Evolutionary conservation across 2,329 filamentous ascomycete species (phyloP).

Genomic region (Aspergillus ochraceoroseus): DNA sequence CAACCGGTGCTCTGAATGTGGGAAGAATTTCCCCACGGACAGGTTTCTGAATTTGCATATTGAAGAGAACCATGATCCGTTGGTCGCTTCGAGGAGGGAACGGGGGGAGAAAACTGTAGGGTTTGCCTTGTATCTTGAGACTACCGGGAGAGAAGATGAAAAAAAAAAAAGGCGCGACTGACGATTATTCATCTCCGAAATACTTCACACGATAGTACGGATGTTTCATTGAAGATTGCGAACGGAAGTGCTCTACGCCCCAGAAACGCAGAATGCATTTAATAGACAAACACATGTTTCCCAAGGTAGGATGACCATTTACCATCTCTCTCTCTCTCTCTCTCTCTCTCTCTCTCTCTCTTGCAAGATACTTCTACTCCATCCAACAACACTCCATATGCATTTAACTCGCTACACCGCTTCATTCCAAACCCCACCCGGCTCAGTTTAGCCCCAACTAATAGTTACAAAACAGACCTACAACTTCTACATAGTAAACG

Average conservation of each 20-base stretch:
- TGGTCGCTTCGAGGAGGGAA: slow-evolving; percentile 66
- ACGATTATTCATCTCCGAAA: no score
- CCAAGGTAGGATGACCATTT: slow-evolving; percentile 54
- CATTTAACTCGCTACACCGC: neutral
- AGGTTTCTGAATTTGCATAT: slow-evolving; percentile 80
- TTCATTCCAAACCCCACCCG: no score
- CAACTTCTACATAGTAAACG: slow-evolving; percentile 79
- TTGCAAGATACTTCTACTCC: no score
- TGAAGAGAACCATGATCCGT: slow-evolving; percentile 82
- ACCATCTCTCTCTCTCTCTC: neutral
- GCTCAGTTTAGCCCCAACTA: no score
- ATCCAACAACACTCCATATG: no score
- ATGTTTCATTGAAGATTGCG: slow-evolving; percentile 86
- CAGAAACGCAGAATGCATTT: slow-evolving; percentile 83
- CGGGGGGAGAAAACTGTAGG: slow-evolving; percentile 78
- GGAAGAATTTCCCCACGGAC: slow-evolving; percentile 79
- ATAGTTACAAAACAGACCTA: no score
- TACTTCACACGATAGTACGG: slow-evolving; percentile 74
- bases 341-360: no score
- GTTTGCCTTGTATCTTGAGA: no score
- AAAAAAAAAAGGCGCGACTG: no score
- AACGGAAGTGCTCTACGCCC: slow-evolving; percentile 73
- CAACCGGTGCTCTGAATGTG: slow-evolving; percentile 79
- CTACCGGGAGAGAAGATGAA: no score
- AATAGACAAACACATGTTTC: slow-evolving; percentile 92